These are phyloP conservation scores for Diutina catenulata DNA, from an alignment of 1,139 yeast species.

Conservation along the genomic window DNA sequence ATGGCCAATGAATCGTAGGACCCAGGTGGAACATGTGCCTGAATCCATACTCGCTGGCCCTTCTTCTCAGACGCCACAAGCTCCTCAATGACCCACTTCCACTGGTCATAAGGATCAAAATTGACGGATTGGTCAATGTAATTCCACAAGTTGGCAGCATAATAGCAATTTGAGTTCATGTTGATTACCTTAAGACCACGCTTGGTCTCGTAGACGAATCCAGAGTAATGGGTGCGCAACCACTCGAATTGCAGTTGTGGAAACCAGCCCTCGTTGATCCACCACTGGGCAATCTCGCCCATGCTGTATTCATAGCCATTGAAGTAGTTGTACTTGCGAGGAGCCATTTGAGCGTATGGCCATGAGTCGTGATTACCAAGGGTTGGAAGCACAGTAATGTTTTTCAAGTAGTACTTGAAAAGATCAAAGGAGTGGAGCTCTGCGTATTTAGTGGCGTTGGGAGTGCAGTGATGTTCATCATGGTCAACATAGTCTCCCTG, in stretches of 20 bases:
- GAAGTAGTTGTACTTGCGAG: slow-evolving; percentile 23
- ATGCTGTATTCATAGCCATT: slow-evolving; percentile 44
- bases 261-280: slow-evolving; percentile 37
- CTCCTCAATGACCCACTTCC: slow-evolving; percentile 51
- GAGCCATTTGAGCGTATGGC: slow-evolving; percentile 64
- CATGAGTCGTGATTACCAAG: slow-evolving; percentile 66
- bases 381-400: slow-evolving; percentile 50
- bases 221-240: slow-evolving; percentile 43
- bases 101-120: slow-evolving; percentile 54
- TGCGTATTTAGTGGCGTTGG: slow-evolving; percentile 38
- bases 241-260: slow-evolving; percentile 16
- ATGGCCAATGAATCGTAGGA: slow-evolving; percentile 46
- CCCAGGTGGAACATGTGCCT: slow-evolving; percentile 57
- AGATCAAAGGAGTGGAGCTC: slow-evolving; percentile 41
- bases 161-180: slow-evolving; percentile 57
- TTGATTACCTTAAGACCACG: slow-evolving; percentile 53
- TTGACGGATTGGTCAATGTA: slow-evolving; percentile 41
- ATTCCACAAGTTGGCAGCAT: slow-evolving; percentile 51
- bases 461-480: slow-evolving; percentile 33
- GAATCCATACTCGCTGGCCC: slow-evolving; percentile 58
- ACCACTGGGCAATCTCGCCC: slow-evolving; percentile 47
- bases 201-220: slow-evolving; percentile 44
- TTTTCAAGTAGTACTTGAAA: slow-evolving; percentile 41
- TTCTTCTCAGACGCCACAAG: slow-evolving; percentile 43
- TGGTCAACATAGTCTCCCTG: slow-evolving; percentile 66